Percentiles rank a stretch among this genome's conserved stretches.
phyloP scores from a whole-genome alignment of 305 asterid species.

The Ilex paraguariensis region DNA sequence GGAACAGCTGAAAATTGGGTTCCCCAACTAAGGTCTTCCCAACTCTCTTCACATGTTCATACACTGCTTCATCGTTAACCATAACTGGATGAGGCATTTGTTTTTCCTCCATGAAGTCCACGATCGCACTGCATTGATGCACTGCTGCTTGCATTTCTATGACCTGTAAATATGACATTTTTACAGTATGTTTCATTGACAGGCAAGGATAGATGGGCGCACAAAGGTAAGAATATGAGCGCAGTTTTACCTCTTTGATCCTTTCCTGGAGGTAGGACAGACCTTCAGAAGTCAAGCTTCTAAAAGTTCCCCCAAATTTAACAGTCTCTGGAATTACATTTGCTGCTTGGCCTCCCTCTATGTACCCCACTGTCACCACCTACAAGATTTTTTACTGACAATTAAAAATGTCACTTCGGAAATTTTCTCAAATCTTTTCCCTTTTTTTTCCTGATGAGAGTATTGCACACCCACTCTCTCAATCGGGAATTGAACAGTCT shows the following conservation, averaged over 20 bases:
- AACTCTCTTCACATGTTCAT: background rate
- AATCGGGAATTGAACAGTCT: too few species aligned
- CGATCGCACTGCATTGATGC: background rate
- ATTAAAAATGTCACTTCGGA: too few species aligned
- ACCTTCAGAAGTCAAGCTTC: background rate
- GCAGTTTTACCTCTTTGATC: background rate
- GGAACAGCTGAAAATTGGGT: background rate
- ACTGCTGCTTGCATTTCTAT: slow-evolving; percentile 2
- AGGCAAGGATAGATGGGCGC: too few species aligned
- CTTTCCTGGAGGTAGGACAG: background rate
- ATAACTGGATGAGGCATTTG: background rate
- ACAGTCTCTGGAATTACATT: slow-evolving; percentile 1
- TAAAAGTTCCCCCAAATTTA: slow-evolving; percentile 1
- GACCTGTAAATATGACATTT: background rate
- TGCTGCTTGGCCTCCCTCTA: slow-evolving; percentile 1
- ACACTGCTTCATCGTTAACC: background rate
- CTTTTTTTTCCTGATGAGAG: too few species aligned
- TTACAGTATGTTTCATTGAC: background rate
- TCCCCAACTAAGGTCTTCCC: background rate
- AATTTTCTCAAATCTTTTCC: too few species aligned
- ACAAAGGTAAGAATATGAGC: background rate
- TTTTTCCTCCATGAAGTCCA: background rate
- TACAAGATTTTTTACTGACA: too few species aligned
- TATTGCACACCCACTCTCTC: too few species aligned
- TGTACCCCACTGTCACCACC: slow-evolving; percentile 1